Conservation (phyloP, 2,329 filamentous ascomycete species). For the Zarea fungicola region DNA sequence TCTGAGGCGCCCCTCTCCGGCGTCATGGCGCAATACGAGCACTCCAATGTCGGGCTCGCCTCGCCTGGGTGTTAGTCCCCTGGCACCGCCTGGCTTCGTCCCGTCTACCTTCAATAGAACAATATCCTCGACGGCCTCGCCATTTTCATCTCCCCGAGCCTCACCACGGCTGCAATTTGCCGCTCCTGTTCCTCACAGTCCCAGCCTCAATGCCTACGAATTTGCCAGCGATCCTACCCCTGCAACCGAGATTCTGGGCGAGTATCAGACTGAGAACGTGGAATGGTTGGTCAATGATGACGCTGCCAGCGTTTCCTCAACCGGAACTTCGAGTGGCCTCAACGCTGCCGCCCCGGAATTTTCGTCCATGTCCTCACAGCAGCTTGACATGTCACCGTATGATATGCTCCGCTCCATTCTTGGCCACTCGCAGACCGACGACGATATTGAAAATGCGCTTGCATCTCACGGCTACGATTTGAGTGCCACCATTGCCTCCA, state of each 20-base stretch:
- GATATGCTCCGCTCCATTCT: slow-evolving; percentile 96
- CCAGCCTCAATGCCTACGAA: slow-evolving; percentile 90
- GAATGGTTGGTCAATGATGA: slow-evolving; percentile 96
- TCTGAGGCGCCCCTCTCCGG: slow-evolving; percentile 84
- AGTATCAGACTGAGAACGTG: slow-evolving; percentile 89
- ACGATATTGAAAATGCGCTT: slow-evolving; percentile 89
- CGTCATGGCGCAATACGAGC: slow-evolving; percentile 80
- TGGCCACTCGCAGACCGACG: slow-evolving; percentile 81
- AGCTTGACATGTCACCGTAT: slow-evolving; percentile 92
- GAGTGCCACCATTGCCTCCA: slow-evolving; percentile 80
- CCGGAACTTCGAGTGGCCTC: slow-evolving; percentile 63
- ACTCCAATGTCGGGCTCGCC: slow-evolving; percentile 82
- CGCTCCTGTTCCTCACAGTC: slow-evolving; percentile 88
- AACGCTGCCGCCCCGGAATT: slow-evolving; percentile 81
- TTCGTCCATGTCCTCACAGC: slow-evolving; percentile 52
- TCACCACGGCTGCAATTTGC: slow-evolving; percentile 88
- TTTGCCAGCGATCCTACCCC: slow-evolving; percentile 79
- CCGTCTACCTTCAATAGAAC: slow-evolving; percentile 69
- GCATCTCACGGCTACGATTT: slow-evolving; percentile 89
- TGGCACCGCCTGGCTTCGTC: slow-evolving; percentile 77
- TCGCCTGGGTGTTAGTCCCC: slow-evolving; percentile 73
- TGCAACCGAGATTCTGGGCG: slow-evolving; percentile 79
- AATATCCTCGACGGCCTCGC: slow-evolving; percentile 75
- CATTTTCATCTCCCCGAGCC: slow-evolving; percentile 88
- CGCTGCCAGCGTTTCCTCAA: slow-evolving; percentile 73